phyloP scores from a whole-genome alignment of 352 stramenopile species.

The Phytophthora pini region DNA sequence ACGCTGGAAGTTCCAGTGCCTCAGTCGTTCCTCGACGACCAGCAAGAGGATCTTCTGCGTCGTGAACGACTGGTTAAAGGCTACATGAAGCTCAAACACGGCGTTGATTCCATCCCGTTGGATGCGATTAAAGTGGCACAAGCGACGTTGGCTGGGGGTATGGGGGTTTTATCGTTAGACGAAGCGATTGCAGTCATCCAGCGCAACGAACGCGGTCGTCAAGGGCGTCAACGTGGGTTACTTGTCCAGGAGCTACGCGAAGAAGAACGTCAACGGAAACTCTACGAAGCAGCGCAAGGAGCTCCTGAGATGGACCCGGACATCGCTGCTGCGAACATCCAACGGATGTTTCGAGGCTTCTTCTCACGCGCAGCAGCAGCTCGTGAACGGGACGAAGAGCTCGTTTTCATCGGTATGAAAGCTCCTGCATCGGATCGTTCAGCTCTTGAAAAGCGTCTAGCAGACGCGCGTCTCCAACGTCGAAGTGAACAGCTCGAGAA shows the following conservation, averaged over 20 bases:
- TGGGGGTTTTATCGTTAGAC: constrained; percentile 49
- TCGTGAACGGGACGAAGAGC: constrained; percentile 81
- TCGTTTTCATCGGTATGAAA: constrained; percentile 96
- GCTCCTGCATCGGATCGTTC: constrained; percentile 60
- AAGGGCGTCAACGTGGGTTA: constrained; percentile 86
- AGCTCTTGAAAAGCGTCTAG: constrained; percentile 77
- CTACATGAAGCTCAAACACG: constrained; percentile 92
- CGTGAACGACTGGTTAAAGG: constrained; percentile 88
- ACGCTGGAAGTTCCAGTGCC: constrained; percentile 92
- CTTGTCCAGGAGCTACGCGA: constrained; percentile 87
- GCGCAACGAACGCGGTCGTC: constrained; percentile 89
- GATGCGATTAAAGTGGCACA: constrained; percentile 47
- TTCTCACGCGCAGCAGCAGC: constrained; percentile 67
- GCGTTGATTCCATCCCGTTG: constrained; percentile 68
- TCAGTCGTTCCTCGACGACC: constrained; percentile 91
- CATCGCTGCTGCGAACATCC: constrained; percentile 91
- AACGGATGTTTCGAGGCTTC: constrained; percentile 91
- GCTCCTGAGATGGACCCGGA: constrained; percentile 88
- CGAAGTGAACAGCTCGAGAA: constrained; percentile 93
- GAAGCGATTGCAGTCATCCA: constrained; percentile 92
- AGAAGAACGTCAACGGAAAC: constrained; percentile 81
- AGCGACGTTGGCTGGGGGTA: constrained; percentile 29
- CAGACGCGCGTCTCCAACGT: constrained; percentile 78
- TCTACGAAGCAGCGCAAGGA: constrained; percentile 73
- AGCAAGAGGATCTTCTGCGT: constrained; percentile 55